Base-by-base conservation (phyloP, 179 eudicot genomes). In the Spinacia oleracea region DNA sequence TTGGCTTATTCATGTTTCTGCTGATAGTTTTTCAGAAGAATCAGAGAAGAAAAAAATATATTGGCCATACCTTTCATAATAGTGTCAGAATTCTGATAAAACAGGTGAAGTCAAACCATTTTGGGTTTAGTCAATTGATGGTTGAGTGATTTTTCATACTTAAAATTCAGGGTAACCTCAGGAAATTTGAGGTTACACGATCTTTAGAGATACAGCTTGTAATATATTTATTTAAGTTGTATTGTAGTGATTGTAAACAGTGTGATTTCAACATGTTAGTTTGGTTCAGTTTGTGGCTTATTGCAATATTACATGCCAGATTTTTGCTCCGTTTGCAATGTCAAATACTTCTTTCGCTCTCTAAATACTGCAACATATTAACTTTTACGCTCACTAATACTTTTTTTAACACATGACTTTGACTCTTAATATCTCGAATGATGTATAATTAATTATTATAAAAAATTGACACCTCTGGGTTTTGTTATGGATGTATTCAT, bases 1-100 rank as follows among this genome's bases (percentile, higher is more conserved):
- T 80, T 92, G 87, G 99, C 98, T 21, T 92, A 93, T 75, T 93
- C 98, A 11, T 96, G 99, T 80, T 93, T 87, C 82, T 93, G 99
- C 90, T 93, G 87, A 81, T 70, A 71, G 40, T 79, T 25, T 9
- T 60, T 81, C 69, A 55, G 38, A 51, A 59, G 51, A 2, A 16
- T 34, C 23, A 9, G 21, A 62, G 32, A 70, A 46, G 53, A 25
- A 62, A 48, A 35, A 32, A 62, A 48, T 25, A 32, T 16, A 21
- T 35, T 65, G 69, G 60, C 21, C 31, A 23, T 75, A 64, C 66
- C 58, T 71, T 76, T 50, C 51, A 34, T 31, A 43, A 34, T 25
- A 53, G 76, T 76, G 72, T 46, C 76, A 38, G 38, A 50, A 62
- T 63, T 59, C 51, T 55, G 56, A 14, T 40, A 51, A 53, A 81